These are phyloP conservation scores for Rhodamnia rubescens DNA, from an alignment of 345 rosid species.

Conservation along the genomic window DNA sequence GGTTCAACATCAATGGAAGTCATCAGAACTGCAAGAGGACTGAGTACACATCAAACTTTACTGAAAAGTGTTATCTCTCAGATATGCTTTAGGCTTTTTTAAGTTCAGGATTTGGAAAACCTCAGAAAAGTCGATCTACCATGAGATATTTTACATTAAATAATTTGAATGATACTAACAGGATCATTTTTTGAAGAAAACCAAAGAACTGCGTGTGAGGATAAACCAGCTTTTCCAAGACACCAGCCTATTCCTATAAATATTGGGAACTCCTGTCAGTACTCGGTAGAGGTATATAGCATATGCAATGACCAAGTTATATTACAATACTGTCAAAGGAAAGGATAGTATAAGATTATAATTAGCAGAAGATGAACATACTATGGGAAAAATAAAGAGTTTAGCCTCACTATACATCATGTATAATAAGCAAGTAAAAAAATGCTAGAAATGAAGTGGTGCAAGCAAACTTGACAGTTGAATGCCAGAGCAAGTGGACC, in stretches of 20 bases:
- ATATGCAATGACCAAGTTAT: not conserved
- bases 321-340: not conserved
- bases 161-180: slow-evolving; percentile 42
- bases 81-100: not conserved
- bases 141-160: not conserved
- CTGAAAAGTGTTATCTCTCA: not conserved
- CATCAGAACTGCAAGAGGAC: not conserved
- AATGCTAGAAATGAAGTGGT: not conserved
- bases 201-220: slow-evolving; percentile 88
- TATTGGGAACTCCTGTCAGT: not conserved
- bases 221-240: slow-evolving; percentile 99
- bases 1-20: not conserved
- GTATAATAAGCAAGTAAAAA: not conserved
- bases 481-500: not conserved
- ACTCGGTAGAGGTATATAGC: not conserved
- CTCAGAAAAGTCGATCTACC: not conserved
- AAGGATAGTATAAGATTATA: not conserved
- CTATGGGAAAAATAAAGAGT: not conserved
- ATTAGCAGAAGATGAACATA: not conserved
- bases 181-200: slow-evolving; percentile 94
- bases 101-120: not conserved
- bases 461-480: not conserved
- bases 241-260: slow-evolving; percentile 88
- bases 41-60: not conserved
- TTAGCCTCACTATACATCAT: not conserved